Conservation (phyloP, 2,329 filamentous ascomycete genomes). For the Basipetospora chlamydospora region DNA sequence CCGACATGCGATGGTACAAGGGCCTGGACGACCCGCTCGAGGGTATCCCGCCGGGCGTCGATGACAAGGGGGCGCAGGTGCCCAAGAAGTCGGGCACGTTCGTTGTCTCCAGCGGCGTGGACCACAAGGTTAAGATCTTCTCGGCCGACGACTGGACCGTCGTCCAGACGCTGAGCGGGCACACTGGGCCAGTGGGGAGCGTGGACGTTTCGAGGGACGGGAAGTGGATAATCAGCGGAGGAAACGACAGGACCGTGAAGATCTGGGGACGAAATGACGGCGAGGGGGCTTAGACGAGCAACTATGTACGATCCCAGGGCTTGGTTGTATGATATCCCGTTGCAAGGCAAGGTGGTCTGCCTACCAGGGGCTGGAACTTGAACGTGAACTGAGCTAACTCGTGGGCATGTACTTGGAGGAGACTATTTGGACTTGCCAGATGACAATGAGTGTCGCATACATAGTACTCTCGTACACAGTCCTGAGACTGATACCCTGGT, state of each 20-base stretch:
- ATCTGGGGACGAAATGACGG: conserved; percentile 82
- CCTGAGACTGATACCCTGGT: no score
- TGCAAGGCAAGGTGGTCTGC: no score
- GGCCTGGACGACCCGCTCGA: conserved; percentile 61
- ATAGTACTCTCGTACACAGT: no score
- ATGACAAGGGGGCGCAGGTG: conserved; percentile 48
- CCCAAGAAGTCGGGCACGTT: conserved; percentile 87
- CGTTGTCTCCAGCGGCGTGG: conserved; percentile 81
- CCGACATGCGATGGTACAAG: conserved; percentile 88
- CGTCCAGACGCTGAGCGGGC: conserved; percentile 74
- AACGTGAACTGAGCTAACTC: no score
- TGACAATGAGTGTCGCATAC: no score
- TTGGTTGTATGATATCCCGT: no score
- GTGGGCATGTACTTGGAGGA: no score
- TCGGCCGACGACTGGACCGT: conserved; percentile 93
- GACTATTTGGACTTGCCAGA: no score
- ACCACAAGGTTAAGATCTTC: conserved; percentile 90
- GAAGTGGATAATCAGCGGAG: conserved; percentile 86
- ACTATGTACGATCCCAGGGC: no score
- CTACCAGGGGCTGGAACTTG: no score
- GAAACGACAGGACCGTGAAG: conserved; percentile 90
- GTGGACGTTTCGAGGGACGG: conserved; percentile 78
- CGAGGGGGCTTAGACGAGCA: conserved; percentile 27
- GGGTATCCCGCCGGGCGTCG: conserved; percentile 39
- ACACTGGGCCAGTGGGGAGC: conserved; percentile 83